These are phyloP conservation scores for Eucalyptus melliodora DNA, from an alignment of 345 rosid species.

Conservation along the genomic window DNA sequence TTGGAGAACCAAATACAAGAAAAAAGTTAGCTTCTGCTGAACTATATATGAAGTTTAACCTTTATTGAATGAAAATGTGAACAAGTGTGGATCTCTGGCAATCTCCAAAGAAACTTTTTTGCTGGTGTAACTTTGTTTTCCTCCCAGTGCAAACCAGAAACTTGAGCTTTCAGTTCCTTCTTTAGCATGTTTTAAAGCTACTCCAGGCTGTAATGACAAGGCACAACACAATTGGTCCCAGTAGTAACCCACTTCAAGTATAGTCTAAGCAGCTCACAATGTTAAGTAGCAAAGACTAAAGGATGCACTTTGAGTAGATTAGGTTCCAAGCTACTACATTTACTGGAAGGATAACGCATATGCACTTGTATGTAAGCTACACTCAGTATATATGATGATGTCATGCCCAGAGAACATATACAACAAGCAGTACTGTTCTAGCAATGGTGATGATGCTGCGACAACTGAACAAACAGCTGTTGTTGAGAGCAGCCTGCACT, in stretches of 20 bases:
- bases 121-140: constrained; percentile 80
- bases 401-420: neutral
- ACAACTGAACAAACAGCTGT: neutral
- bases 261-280: neutral
- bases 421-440: neutral
- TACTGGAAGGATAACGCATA: neutral
- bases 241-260: neutral
- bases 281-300: neutral
- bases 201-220: constrained; percentile 66
- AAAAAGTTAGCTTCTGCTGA: neutral
- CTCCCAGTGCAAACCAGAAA: constrained; percentile 95
- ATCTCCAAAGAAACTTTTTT: constrained; percentile 47
- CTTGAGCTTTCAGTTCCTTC: constrained; percentile 94
- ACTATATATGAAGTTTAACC: constrained; percentile 28
- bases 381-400: neutral
- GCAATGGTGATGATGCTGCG: neutral
- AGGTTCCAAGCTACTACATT: neutral
- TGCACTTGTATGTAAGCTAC: neutral
- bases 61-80: constrained; percentile 53
- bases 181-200: constrained; percentile 63
- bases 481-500: neutral
- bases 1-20: neutral
- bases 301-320: neutral
- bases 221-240: neutral
- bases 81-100: constrained; percentile 84